Evolutionary conservation across 495 filamentous ascomycete genomes (phyloP).

Genomic region (Aspergillus taichungensis): DNA sequence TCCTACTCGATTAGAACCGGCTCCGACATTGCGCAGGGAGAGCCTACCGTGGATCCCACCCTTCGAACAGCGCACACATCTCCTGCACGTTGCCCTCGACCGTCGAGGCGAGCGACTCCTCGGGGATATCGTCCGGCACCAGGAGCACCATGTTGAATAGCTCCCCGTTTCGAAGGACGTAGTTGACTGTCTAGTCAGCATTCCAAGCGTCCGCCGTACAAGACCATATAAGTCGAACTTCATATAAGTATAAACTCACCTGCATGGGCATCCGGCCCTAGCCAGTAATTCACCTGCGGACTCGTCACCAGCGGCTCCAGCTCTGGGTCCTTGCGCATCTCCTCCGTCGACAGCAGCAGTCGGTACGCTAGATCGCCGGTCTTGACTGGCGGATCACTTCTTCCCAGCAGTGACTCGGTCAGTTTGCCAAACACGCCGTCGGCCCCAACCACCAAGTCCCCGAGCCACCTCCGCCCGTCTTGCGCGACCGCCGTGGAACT

Average conservation of each 20-base stretch:
- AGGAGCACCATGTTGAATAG: slow-evolving; percentile 62
- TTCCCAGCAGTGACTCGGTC: slow-evolving; percentile 28
- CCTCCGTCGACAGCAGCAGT: slow-evolving; percentile 42
- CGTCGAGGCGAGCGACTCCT: slow-evolving; percentile 33
- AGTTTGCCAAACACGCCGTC: slow-evolving; percentile 47
- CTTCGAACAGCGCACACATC: slow-evolving; percentile 53
- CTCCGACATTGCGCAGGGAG: not conserved
- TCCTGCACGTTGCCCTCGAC: slow-evolving; percentile 52
- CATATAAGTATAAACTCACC: slow-evolving; percentile 14
- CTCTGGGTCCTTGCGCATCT: slow-evolving; percentile 40
- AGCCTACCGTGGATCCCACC: slow-evolving; percentile 48
- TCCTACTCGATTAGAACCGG: slow-evolving; percentile 10
- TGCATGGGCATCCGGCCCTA: slow-evolving; percentile 54
- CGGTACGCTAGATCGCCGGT: slow-evolving; percentile 65
- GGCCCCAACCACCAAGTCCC: slow-evolving; percentile 49
- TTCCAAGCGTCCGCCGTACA: not conserved
- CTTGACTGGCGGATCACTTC: slow-evolving; percentile 36
- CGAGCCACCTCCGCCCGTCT: slow-evolving; percentile 29
- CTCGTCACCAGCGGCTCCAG: slow-evolving; percentile 41
- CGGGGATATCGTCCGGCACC: slow-evolving; percentile 60
- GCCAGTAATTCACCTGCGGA: slow-evolving; percentile 61
- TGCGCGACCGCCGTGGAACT: slow-evolving; percentile 18
- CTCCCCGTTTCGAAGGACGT: slow-evolving; percentile 49
- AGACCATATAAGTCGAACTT: no score
- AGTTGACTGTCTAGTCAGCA: slow-evolving; percentile 40